Conservation (phyloP, 345 rosid genomes). For the Pistacia vera region DNA sequence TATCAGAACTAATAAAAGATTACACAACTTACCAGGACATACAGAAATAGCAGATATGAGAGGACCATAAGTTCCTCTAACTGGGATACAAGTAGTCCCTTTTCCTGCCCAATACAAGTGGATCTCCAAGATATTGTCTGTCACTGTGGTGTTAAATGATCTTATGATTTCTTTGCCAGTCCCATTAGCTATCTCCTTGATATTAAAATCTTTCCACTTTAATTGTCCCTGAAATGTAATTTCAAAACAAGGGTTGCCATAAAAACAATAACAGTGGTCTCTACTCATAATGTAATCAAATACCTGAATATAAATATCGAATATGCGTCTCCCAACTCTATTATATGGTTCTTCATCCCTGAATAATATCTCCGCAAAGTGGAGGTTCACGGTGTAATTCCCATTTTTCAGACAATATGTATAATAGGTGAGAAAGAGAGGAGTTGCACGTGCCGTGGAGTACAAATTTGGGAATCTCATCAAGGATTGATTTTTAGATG, state of each 20-base stretch:
- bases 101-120: constrained; percentile 35
- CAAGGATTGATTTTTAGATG: constrained; percentile 19
- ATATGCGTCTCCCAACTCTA: constrained; percentile 50
- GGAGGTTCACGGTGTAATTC: constrained; percentile 52
- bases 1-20: background rate
- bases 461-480: constrained; percentile 29
- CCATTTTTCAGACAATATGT: constrained; percentile 55
- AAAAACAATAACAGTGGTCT: background rate
- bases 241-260: background rate
- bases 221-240: constrained; percentile 29
- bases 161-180: constrained; percentile 24
- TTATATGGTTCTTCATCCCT: constrained; percentile 37
- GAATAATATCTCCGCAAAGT: constrained; percentile 54
- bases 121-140: constrained; percentile 9
- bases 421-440: constrained; percentile 51
- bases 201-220: constrained; percentile 34
- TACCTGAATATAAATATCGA: constrained; percentile 61
- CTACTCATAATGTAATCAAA: background rate
- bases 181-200: constrained; percentile 31
- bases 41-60: constrained; percentile 51
- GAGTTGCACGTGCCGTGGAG: constrained; percentile 50
- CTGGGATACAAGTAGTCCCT: constrained; percentile 45
- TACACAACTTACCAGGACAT: constrained; percentile 28
- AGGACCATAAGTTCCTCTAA: constrained; percentile 43
- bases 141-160: constrained; percentile 6